phyloP scores from a whole-genome alignment of 345 rosid genomes.

The Camelina hispida region DNA sequence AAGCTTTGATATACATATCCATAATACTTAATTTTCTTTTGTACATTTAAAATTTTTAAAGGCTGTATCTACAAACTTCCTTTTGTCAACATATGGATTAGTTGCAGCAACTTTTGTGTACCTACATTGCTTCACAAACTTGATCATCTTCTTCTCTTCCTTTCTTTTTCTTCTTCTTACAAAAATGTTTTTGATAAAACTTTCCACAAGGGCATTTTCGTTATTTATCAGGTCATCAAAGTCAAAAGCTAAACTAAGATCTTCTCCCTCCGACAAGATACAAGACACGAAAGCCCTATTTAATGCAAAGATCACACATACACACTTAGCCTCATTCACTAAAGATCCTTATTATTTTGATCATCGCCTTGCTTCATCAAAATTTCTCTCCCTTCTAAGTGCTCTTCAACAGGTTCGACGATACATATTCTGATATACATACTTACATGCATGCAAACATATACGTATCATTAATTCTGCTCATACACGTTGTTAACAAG shows the following conservation, averaged over 20 bases:
- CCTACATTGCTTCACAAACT: slow-evolving; percentile 47
- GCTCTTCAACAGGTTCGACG: slow-evolving; percentile 37
- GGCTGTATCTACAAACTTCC: background rate
- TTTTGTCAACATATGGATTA: slow-evolving; percentile 50
- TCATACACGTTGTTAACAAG: slow-evolving; percentile 13
- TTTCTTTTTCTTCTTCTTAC: slow-evolving; percentile 26
- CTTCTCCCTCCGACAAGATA: slow-evolving; percentile 44
- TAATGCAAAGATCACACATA: slow-evolving; percentile 33
- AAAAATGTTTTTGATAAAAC: slow-evolving; percentile 20
- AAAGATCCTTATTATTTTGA: slow-evolving; percentile 10
- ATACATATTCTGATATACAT: background rate
- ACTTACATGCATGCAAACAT: background rate
- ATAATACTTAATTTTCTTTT: background rate
- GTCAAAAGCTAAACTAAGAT: slow-evolving; percentile 41
- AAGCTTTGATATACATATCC: background rate
- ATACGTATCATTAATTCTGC: background rate
- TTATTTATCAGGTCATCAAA: slow-evolving; percentile 18
- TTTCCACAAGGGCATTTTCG: slow-evolving; percentile 31
- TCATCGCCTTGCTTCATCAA: slow-evolving; percentile 8
- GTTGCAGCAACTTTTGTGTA: slow-evolving; percentile 49
- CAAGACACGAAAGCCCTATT: slow-evolving; percentile 33
- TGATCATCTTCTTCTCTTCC: slow-evolving; percentile 42
- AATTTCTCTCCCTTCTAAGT: slow-evolving; percentile 22
- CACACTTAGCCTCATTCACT: slow-evolving; percentile 30
- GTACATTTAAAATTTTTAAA: background rate